phyloP scores from a whole-genome alignment of 116 monocot genomes.

The Iris pallida region DNA sequence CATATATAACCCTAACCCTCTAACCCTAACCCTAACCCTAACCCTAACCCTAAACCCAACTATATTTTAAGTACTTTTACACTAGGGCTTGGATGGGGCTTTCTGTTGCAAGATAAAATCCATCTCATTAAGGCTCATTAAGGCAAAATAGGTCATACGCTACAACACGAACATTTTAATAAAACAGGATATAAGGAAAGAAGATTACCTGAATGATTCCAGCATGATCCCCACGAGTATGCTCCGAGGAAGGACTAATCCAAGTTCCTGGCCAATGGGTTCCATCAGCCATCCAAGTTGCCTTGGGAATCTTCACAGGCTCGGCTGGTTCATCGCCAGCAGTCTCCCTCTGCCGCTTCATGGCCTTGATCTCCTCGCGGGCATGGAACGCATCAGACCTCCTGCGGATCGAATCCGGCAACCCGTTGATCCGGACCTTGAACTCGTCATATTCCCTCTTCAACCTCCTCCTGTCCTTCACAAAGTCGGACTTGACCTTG shows the following conservation, averaged over 20 bases:
- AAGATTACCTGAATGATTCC: slow-evolving; percentile 76
- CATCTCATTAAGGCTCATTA: no score
- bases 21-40: no score
- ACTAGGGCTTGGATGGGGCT: no score
- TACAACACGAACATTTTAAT: no score
- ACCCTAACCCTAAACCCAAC: no score
- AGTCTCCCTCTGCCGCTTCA: slow-evolving; percentile 49
- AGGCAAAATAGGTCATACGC: no score
- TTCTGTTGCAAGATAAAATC: no score
- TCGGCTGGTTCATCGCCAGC: slow-evolving; percentile 29
- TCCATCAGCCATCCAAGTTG: slow-evolving; percentile 73
- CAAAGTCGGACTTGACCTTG: slow-evolving; percentile 53
- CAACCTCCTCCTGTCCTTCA: slow-evolving; percentile 56
- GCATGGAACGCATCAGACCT: slow-evolving; percentile 68
- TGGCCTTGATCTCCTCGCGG: slow-evolving; percentile 59
- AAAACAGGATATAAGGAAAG: background rate
- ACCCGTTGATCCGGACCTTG: slow-evolving; percentile 57
- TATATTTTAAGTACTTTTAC: no score
- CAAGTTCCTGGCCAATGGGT: slow-evolving; percentile 77
- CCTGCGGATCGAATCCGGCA: slow-evolving; percentile 54
- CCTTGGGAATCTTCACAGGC: slow-evolving; percentile 53
- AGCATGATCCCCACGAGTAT: slow-evolving; percentile 67
- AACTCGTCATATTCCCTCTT: slow-evolving; percentile 69
- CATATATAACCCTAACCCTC: no score
- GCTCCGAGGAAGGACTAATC: slow-evolving; percentile 37